phyloP scores from a whole-genome alignment of 108 stramenopile genomes.

The Seminavis robusta region DNA sequence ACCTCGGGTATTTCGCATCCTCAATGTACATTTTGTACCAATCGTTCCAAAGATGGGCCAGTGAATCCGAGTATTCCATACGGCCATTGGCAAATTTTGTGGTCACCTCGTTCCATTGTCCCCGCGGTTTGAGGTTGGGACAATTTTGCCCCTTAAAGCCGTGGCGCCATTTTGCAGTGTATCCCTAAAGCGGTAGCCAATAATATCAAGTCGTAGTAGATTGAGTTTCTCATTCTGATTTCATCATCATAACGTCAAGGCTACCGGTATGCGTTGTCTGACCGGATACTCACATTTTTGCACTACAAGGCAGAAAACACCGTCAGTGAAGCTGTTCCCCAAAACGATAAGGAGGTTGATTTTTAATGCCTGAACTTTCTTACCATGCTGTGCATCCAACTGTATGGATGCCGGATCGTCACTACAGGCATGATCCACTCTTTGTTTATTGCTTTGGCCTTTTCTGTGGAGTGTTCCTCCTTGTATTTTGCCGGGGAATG shows the following conservation, averaged over 20 bases:
- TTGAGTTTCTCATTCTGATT: no score
- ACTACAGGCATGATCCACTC: conserved; percentile 67
- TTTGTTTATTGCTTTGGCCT: conserved; percentile 40
- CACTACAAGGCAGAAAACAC: no score
- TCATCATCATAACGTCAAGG: no score
- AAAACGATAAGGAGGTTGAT: no score
- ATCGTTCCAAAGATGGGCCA: conserved; percentile 76
- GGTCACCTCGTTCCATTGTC: conserved; percentile 56
- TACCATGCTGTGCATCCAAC: conserved; percentile 79
- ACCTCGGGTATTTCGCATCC: conserved; percentile 40
- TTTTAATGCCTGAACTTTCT: no score
- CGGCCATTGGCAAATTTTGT: conserved; percentile 50
- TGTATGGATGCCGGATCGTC: conserved; percentile 63
- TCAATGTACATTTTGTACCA: conserved; percentile 70
- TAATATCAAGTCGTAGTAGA: no score
- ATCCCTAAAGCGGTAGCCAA: no score
- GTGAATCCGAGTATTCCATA: conserved; percentile 43
- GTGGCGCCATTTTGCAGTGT: no score
- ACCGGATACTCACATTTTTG: no score
- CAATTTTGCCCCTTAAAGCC: no score
- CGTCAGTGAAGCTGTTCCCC: no score
- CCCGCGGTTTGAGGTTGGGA: conserved; percentile 63
- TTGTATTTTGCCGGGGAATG: conserved; percentile 69
- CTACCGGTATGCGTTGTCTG: no score
- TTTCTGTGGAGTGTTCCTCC: conserved; percentile 37